These are phyloP conservation scores for Biscogniauxia marginata DNA, from an alignment of 2,329 filamentous ascomycete genomes.

Conservation along the genomic window DNA sequence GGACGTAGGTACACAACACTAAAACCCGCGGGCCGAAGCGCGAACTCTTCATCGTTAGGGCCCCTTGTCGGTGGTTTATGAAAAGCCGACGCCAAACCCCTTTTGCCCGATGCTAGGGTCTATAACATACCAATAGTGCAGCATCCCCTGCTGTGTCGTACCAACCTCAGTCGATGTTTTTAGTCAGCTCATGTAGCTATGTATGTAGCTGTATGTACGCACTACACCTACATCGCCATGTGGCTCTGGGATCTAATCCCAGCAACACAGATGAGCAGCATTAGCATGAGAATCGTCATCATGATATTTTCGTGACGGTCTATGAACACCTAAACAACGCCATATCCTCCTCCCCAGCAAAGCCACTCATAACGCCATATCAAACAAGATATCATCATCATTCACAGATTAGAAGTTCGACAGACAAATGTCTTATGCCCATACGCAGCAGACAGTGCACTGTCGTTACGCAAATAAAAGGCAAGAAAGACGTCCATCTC, in stretches of 20 bases:
- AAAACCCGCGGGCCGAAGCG: neutral
- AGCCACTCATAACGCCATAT: no score
- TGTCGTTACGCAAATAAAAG: no score
- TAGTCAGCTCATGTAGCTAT: neutral
- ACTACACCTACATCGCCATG: neutral
- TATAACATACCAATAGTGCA: neutral
- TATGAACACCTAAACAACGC: no score
- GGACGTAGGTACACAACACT: neutral
- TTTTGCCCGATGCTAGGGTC: neutral
- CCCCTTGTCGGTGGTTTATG: conserved; percentile 7
- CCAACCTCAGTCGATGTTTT: neutral
- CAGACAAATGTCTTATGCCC: no score
- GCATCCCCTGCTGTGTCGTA: neutral
- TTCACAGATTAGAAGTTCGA: no score
- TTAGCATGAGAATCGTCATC: no score
- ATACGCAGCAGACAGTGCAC: no score
- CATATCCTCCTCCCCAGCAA: no score
- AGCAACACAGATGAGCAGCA: neutral
- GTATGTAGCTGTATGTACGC: no score
- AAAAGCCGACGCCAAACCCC: conserved; percentile 7
- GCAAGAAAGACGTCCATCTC: no score
- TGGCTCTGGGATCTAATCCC: neutral
- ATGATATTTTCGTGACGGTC: no score
- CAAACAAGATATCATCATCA: no score
- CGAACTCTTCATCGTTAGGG: neutral